Percentiles rank a stretch among this genome's conserved stretches.
Evolutionary conservation across 768 basidiomycete species (phyloP).

Genomic region (Sarcodon sp.): DNA sequence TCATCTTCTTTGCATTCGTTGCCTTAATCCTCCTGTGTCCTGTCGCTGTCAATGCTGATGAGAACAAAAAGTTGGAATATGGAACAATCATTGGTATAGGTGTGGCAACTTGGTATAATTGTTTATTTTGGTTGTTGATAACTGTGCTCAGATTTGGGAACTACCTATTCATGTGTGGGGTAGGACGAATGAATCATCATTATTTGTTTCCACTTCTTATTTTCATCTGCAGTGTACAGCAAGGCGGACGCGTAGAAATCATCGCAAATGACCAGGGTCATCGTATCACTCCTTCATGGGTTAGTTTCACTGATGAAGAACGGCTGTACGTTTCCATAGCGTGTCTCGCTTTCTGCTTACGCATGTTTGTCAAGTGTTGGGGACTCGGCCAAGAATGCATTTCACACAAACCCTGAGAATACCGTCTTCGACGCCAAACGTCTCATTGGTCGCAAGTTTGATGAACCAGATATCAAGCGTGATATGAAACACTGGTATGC

Average conservation of each 20-base stretch:
- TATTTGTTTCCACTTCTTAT: background rate
- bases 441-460: constrained; percentile 78
- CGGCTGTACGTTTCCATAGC: constrained; percentile 24
- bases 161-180: constrained; percentile 97
- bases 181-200: constrained; percentile 22
- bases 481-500: constrained; percentile 75
- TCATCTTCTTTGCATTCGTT: constrained; percentile 34
- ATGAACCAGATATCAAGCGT: constrained; percentile 68
- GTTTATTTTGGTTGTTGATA: constrained; percentile 1
- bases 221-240: constrained; percentile 17
- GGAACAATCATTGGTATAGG: constrained; percentile 92
- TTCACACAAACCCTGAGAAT: constrained; percentile 82
- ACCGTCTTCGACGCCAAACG: constrained; percentile 97
- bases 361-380: constrained; percentile 43
- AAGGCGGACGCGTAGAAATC: constrained; percentile 42
- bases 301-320: constrained; percentile 46
- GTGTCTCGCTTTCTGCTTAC: background rate
- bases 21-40: constrained; percentile 67
- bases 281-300: constrained; percentile 54
- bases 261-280: constrained; percentile 45
- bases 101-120: constrained; percentile 14
- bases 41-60: constrained; percentile 43
- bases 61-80: constrained; percentile 54
- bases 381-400: constrained; percentile 94
- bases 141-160: constrained; percentile 63